Evolutionary conservation across 352 stramenopile species (phyloP).

Genomic region (Globisporangium emineosum): DNA sequence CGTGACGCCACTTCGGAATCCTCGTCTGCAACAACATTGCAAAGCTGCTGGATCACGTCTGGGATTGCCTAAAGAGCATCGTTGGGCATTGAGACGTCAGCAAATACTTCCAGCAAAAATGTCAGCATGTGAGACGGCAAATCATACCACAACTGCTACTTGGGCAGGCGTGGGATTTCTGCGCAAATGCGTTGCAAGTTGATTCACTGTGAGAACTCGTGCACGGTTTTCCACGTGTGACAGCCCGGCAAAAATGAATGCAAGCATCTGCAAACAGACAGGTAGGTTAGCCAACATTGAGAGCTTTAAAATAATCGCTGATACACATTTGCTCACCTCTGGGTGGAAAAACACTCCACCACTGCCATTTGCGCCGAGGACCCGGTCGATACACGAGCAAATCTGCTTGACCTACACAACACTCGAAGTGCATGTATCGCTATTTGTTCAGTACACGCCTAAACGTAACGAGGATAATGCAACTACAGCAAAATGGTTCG

Average conservation of each 20-base stretch:
- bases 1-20: constrained; percentile 70
- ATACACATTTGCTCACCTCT: constrained; percentile 27
- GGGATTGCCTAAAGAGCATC: constrained; percentile 35
- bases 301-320: neutral
- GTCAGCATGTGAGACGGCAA: neutral
- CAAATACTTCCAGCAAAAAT: neutral
- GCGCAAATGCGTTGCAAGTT: constrained; percentile 65
- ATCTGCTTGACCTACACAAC: constrained; percentile 54
- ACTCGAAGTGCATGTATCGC: no score
- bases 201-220: constrained; percentile 61
- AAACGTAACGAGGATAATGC: neutral
- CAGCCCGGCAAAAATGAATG: constrained; percentile 71
- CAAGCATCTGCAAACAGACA: constrained; percentile 43
- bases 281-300: neutral
- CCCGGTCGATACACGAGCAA: constrained; percentile 76
- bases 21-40: constrained; percentile 56
- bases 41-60: constrained; percentile 54
- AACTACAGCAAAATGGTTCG: neutral
- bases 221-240: constrained; percentile 57
- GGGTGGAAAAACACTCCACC: constrained; percentile 67
- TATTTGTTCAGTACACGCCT: neutral
- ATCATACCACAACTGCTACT: constrained; percentile 46
- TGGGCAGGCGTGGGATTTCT: constrained; percentile 47
- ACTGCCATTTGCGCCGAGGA: constrained; percentile 51
- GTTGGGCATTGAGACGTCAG: neutral